phyloP scores from a whole-genome alignment of 192 early-diverging fungal species.

The Coemansia sp. region DNA sequence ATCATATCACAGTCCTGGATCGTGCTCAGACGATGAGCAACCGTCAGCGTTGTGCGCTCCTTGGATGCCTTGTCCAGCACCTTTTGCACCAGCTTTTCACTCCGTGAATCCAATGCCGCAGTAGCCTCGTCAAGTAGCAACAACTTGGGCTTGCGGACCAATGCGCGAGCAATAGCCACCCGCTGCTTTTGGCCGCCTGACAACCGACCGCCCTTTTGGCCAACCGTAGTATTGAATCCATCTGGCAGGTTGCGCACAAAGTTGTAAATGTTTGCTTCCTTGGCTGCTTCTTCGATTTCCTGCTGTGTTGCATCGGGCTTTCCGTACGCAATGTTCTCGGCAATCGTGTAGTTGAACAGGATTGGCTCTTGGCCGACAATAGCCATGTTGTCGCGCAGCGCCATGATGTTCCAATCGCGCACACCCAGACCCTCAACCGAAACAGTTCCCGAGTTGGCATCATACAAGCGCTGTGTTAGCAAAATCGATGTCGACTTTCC shows the following conservation, averaged over 20 bases:
- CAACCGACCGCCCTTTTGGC: conserved; percentile 73
- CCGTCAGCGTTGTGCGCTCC: too few species aligned
- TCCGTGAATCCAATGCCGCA: too few species aligned
- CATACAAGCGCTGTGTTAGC: conserved; percentile 78
- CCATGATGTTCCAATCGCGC: conserved; percentile 61
- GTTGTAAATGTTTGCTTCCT: conserved; percentile 67
- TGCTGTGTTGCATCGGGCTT: conserved; percentile 58
- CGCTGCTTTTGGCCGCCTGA: conserved; percentile 95
- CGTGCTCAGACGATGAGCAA: conserved; percentile 58
- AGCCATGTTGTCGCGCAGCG: conserved; percentile 72
- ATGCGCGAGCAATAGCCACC: conserved; percentile 52
- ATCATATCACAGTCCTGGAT: conserved; percentile 73
- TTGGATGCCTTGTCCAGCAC: too few species aligned
- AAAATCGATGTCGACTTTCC: conserved; percentile 74
- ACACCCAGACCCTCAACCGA: conserved; percentile 62
- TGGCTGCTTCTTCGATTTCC: conserved; percentile 62
- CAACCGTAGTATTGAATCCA: conserved; percentile 80
- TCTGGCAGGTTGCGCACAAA: conserved; percentile 84
- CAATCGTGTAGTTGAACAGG: conserved; percentile 82
- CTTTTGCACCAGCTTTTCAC: too few species aligned
- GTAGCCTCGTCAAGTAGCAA: too few species aligned
- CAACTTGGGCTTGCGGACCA: too few species aligned
- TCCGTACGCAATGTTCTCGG: conserved; percentile 85
- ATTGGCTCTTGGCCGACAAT: conserved; percentile 91
- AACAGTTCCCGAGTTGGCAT: conserved; percentile 60